Evolutionary conservation across 2,329 filamentous ascomycete species (phyloP).

Genomic region (Fusarium luffae): DNA sequence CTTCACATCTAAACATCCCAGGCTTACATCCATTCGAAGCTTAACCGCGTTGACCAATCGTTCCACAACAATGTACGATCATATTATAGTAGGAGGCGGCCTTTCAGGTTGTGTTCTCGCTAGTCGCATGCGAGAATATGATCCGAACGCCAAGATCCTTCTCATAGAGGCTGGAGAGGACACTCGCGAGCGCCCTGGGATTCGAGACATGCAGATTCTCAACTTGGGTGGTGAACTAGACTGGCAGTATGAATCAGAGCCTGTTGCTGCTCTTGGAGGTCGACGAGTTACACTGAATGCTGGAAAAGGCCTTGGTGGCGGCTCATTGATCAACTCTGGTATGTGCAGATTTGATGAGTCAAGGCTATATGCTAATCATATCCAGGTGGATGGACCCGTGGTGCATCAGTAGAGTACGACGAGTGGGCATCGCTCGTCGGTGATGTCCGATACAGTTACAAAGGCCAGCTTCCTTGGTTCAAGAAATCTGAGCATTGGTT

Average conservation of each 20-base stretch:
- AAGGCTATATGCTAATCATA: neutral
- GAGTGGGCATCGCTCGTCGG: conserved; percentile 51
- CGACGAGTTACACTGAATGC: conserved; percentile 44
- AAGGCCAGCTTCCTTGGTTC: conserved; percentile 59
- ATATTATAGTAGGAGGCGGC: conserved; percentile 49
- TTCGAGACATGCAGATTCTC: conserved; percentile 33
- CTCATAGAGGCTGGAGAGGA: conserved; percentile 54
- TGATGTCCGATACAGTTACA: conserved; percentile 58
- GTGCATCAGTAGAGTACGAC: conserved; percentile 57
- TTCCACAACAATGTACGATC: conserved; percentile 36
- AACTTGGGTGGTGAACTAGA: conserved; percentile 50
- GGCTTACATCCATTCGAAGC: accelerated
- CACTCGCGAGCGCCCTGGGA: conserved; percentile 34
- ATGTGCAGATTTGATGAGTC: neutral
- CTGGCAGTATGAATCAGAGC: conserved; percentile 51
- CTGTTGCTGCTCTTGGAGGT: conserved; percentile 42
- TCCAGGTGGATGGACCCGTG: conserved; percentile 56
- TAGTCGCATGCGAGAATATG: conserved; percentile 44
- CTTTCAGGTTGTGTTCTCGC: conserved; percentile 50
- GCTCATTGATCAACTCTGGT: conserved; percentile 55
- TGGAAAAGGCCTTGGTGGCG: conserved; percentile 56
- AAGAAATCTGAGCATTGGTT: conserved; percentile 53
- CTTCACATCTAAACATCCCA: accelerated
- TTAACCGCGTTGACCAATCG: neutral
- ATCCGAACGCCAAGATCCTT: conserved; percentile 46